These are phyloP conservation scores for Cercophora samala DNA, from an alignment of 495 filamentous ascomycete species.

Conservation along the genomic window DNA sequence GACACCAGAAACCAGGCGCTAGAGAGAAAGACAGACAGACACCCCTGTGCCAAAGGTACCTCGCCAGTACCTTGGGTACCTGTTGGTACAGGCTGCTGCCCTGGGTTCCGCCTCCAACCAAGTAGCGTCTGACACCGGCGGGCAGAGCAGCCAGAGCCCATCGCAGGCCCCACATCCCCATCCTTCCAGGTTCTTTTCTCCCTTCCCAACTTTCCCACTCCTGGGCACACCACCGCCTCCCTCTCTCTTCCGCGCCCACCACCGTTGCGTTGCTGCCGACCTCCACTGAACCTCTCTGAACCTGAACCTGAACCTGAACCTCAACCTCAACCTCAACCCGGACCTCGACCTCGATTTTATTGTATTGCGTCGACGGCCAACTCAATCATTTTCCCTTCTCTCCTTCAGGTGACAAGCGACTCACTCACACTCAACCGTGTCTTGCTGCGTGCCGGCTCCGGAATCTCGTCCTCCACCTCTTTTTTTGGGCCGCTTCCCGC, in stretches of 20 bases:
- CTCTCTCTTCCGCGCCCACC: conserved; percentile 13
- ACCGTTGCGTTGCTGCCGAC: not conserved
- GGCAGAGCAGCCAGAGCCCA: conserved; percentile 13
- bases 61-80: conserved; percentile 16
- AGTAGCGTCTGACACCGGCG: conserved; percentile 24
- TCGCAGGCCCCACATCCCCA: conserved; percentile 18
- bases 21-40: too few relatives aligned
- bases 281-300: not conserved
- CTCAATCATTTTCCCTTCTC: too few relatives aligned
- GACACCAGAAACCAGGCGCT: not conserved
- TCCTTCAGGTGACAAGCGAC: too few relatives aligned
- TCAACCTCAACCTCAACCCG: too few relatives aligned
- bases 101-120: conserved; percentile 25
- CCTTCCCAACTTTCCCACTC: conserved; percentile 24
- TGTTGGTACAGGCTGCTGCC: conserved; percentile 17
- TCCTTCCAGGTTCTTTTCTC: conserved; percentile 30
- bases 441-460: conserved; percentile 4
- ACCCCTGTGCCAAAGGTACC: conserved; percentile 1
- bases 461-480: conserved; percentile 5
- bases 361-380: too few relatives aligned
- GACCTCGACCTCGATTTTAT: too few relatives aligned
- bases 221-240: conserved; percentile 24
- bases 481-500: not conserved
- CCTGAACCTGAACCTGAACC: too few relatives aligned
- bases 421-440: too few relatives aligned